A percentile compares a stretch with the other conserved stretches of the same genome.
Evolutionary conservation across 2,329 filamentous ascomycete genomes (phyloP).

Genomic region (Pseudomassariella vexata): DNA sequence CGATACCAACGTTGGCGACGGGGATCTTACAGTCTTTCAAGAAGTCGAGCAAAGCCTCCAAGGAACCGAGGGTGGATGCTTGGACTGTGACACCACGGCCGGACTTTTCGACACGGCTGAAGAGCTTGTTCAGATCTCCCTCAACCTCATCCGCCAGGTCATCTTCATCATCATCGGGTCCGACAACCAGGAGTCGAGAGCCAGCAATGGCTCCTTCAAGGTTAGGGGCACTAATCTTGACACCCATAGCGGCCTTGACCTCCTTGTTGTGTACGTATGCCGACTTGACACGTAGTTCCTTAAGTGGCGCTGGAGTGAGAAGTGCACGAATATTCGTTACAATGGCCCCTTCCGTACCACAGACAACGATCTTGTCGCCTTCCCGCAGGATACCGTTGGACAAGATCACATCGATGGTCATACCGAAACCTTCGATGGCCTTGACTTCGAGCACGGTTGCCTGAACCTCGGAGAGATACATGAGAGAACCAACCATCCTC

Average conservation of each 20-base stretch:
- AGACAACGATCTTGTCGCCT: slow-evolving; percentile 90
- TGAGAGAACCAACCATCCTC: slow-evolving; percentile 92
- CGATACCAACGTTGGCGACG: slow-evolving; percentile 94
- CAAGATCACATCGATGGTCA: slow-evolving; percentile 94
- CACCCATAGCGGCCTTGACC: slow-evolving; percentile 95
- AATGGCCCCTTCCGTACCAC: slow-evolving; percentile 94
- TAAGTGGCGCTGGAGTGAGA: slow-evolving; percentile 86
- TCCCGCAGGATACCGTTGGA: slow-evolving; percentile 93
- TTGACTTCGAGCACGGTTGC: slow-evolving; percentile 98
- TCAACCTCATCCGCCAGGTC: slow-evolving; percentile 96
- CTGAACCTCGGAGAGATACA: slow-evolving; percentile 98
- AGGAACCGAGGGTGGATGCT: slow-evolving; percentile 91
- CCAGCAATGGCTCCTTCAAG: slow-evolving; percentile 95
- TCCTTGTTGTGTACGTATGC: slow-evolving; percentile 98
- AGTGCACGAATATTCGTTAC: slow-evolving; percentile 92
- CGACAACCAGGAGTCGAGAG: slow-evolving; percentile 88
- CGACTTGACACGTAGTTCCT: slow-evolving; percentile 91
- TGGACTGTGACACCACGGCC: slow-evolving; percentile 95
- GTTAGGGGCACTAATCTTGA: slow-evolving; percentile 96
- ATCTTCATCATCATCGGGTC: slow-evolving; percentile 92
- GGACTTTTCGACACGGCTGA: slow-evolving; percentile 85
- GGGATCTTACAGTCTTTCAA: slow-evolving; percentile 94
- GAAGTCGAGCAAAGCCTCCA: slow-evolving; percentile 95
- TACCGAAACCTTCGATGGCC: slow-evolving; percentile 97
- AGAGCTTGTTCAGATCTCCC: slow-evolving; percentile 84